These are phyloP conservation scores for Lactifluus subvellereus DNA, from an alignment of 768 basidiomycete genomes.

Conservation along the genomic window DNA sequence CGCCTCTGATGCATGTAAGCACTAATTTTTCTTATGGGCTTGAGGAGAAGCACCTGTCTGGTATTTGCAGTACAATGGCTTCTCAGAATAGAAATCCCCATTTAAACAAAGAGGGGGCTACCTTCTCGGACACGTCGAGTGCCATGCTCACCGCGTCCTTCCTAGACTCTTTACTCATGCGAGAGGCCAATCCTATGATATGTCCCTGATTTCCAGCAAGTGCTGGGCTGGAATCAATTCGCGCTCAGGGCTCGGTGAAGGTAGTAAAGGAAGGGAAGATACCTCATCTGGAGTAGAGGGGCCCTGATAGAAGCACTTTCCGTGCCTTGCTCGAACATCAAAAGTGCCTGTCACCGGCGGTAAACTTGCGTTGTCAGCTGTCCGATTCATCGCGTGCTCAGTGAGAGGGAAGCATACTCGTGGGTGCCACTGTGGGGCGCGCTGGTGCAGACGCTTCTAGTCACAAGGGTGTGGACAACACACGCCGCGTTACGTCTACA, in stretches of 20 bases:
- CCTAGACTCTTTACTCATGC: neutral
- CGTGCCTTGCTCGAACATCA: neutral
- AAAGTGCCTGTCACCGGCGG: neutral
- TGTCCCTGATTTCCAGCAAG: neutral
- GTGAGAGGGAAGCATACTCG: neutral
- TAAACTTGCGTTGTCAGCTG: neutral
- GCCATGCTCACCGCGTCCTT: neutral
- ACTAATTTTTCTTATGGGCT: neutral
- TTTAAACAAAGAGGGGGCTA: neutral
- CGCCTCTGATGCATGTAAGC: neutral
- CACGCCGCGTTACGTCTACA: constrained; percentile 2
- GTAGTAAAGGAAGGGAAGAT: neutral
- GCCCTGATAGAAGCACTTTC: constrained; percentile 2
- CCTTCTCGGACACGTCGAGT: neutral
- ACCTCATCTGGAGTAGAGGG: constrained; percentile 3
- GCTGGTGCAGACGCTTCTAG: neutral
- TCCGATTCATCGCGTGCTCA: neutral
- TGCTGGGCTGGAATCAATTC: neutral
- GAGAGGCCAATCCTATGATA: neutral
- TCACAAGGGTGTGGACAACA: neutral
- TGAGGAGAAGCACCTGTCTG: neutral
- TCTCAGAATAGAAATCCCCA: neutral
- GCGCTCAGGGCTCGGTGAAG: neutral
- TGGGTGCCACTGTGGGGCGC: neutral
- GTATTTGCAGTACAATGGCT: neutral